Conservation (phyloP, 2,329 filamentous ascomycete genomes). For the Tympanopsis confertula region DNA sequence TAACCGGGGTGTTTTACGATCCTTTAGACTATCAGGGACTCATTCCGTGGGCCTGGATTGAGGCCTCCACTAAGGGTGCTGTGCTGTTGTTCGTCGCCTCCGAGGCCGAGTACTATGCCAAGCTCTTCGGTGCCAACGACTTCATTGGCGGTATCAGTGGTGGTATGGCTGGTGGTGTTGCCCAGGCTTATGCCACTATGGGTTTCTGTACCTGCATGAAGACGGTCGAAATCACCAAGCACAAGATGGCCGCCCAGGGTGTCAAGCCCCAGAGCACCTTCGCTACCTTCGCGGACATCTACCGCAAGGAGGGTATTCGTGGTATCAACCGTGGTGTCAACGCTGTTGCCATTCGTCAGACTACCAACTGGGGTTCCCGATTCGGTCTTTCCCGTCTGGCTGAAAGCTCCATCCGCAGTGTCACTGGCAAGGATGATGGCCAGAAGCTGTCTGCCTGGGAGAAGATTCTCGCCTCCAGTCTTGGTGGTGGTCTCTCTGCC, state of each 20-base stretch:
- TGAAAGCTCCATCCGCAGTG: constrained; percentile 72
- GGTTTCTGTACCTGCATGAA: constrained; percentile 99
- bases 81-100: constrained; percentile 98
- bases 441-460: constrained; percentile 70
- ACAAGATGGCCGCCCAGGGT: constrained; percentile 78
- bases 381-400: constrained; percentile 89
- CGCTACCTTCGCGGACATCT: constrained; percentile 93
- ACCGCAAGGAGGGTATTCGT: constrained; percentile 80
- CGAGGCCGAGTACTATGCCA: constrained; percentile 92
- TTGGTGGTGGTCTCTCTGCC: constrained; percentile 88
- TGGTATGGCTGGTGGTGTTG: constrained; percentile 87
- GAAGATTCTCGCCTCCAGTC: constrained; percentile 75
- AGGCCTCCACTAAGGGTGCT: constrained; percentile 97
- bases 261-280: constrained; percentile 83
- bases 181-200: constrained; percentile 98
- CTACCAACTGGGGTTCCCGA: constrained; percentile 97
- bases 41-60: constrained; percentile 99
- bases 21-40: constrained; percentile 90
- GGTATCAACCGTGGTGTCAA: constrained; percentile 99
- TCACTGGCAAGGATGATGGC: constrained; percentile 66
- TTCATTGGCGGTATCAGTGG: constrained; percentile 82
- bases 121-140: constrained; percentile 68
- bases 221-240: constrained; percentile 98
- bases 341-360: constrained; percentile 94
- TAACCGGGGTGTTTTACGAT: not conserved